Percentiles rank a stretch among this genome's conserved stretches.
Conservation (phyloP, 2,329 filamentous ascomycete genomes). For the Pseudogymnoascus sp. region DNA sequence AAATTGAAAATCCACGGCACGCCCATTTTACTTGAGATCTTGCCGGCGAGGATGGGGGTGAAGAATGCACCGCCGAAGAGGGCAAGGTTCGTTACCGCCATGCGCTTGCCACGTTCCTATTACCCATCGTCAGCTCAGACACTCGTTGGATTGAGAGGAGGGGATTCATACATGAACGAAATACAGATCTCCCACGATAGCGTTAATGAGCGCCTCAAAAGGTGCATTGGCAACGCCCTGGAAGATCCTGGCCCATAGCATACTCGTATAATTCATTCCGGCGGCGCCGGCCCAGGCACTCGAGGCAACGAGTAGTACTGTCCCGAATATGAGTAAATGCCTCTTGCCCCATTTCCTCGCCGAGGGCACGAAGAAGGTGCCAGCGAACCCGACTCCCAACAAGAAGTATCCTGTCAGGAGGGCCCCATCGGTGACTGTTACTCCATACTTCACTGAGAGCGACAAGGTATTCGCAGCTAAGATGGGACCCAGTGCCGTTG, state of each 20-base stretch:
- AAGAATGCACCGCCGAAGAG: slow-evolving; percentile 65
- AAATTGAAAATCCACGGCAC: slow-evolving; percentile 88
- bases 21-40: slow-evolving; percentile 68
- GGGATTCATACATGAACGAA: slow-evolving; percentile 66
- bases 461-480: slow-evolving; percentile 83
- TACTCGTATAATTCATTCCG: slow-evolving; percentile 58
- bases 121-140: slow-evolving; percentile 6
- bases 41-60: slow-evolving; percentile 85
- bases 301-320: slow-evolving; percentile 63
- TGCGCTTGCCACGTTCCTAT: slow-evolving; percentile 69
- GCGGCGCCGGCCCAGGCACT: slow-evolving; percentile 72
- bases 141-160: neutral
- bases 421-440: slow-evolving; percentile 67
- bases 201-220: slow-evolving; percentile 85
- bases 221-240: slow-evolving; percentile 83
- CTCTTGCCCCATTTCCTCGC: slow-evolving; percentile 89
- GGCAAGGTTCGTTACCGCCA: slow-evolving; percentile 72
- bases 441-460: slow-evolving; percentile 58
- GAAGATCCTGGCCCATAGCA: slow-evolving; percentile 72
- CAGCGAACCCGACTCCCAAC: slow-evolving; percentile 71
- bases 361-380: slow-evolving; percentile 78
- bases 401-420: slow-evolving; percentile 83
- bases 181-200: slow-evolving; percentile 81
- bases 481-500: slow-evolving; percentile 75
- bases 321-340: slow-evolving; percentile 76